Base-by-base conservation (phyloP, 306 rosid genomes). In the Casuarina equisetifolia region DNA sequence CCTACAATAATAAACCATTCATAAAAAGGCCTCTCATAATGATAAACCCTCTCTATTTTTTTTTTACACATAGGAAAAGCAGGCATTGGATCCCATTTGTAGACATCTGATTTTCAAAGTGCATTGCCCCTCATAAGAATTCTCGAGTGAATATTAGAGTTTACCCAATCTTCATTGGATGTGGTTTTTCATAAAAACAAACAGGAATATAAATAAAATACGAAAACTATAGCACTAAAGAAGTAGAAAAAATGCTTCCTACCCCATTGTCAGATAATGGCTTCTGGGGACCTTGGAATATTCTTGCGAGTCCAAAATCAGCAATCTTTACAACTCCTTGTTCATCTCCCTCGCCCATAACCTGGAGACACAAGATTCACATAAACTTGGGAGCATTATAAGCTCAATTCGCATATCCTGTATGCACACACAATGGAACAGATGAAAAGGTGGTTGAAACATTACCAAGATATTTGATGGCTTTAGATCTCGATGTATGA, bases 281-380 rank as follows among this genome's bases (percentile, higher is more conserved):
- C 86, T 88, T 94, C 86, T 92, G 70, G 66, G 98, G 98, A 70
- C 95, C 97, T 82, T 90, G 98, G 82, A 90, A 94, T 88, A 94
- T 87, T 83, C 98, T 92, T 69, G 98, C 98, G 84, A 94, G 98
- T 82, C 98, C 98, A 86, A 94, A 94, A 88, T 94, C 98, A 45
- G 97, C 98, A 83, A 94, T 88, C 87, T 94, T 94, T 69, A 94
- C 88, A 81, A 92, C 84, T 48, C 98, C 98, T 38, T 85, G 97
- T 66, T 94, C 98, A 85, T 94, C 98, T 57, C 76, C 93, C 2
- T 94, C 98, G 19, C 98, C 98, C 97, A 90, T 94, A 81, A 92
- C 98, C 98, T 94, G 80, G 54, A 76, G 15, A 69, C 52, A 52
- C 52, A 84, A 55, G 36, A 71, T 67, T 70, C 16, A n/a, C 0